Conservation (phyloP, 768 basidiomycete genomes). For the Gelatoporia subvermispora region DNA sequence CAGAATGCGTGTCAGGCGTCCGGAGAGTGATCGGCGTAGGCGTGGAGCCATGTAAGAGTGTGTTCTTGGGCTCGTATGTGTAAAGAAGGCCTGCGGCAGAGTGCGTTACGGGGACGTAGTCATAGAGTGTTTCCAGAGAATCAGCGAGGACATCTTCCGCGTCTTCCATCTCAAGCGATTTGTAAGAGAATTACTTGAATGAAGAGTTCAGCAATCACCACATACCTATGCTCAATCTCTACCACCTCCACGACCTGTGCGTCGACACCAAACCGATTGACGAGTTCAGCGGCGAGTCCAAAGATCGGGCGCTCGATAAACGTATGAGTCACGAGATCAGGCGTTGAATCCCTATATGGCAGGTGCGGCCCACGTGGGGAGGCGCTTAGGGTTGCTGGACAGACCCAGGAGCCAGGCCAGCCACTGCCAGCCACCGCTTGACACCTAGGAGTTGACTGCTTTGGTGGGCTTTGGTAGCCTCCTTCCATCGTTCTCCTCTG, state of each 20-base stretch:
- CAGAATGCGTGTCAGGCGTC: conserved; percentile 60
- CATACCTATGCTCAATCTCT: no score
- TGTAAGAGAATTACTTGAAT: no score
- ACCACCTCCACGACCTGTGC: no score
- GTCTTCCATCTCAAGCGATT: conserved; percentile 26
- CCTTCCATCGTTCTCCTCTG: not conserved
- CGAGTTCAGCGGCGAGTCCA: no score
- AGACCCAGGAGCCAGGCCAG: not conserved
- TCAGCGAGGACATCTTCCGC: conserved; percentile 67
- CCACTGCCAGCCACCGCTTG: not conserved
- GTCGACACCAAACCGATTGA: no score
- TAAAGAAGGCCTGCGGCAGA: conserved; percentile 52
- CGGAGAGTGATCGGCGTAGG: conserved; percentile 36
- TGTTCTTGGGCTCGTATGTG: conserved; percentile 33
- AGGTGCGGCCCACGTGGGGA: no score
- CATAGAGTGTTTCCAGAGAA: conserved; percentile 60
- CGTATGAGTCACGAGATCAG: not conserved
- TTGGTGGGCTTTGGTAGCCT: no score
- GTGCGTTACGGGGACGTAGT: conserved; percentile 53
- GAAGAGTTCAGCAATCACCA: no score
- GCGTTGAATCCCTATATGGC: no score
- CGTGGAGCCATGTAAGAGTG: not conserved
- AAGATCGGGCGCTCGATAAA: not conserved
- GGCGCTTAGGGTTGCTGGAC: conserved; percentile 1
- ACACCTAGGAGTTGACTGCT: not conserved